A percentile compares a stretch with the other conserved stretches of the same genome.
Evolutionary conservation across 2,329 filamentous ascomycete genomes (phyloP).

Genomic region (Arthrinium puccinioides): DNA sequence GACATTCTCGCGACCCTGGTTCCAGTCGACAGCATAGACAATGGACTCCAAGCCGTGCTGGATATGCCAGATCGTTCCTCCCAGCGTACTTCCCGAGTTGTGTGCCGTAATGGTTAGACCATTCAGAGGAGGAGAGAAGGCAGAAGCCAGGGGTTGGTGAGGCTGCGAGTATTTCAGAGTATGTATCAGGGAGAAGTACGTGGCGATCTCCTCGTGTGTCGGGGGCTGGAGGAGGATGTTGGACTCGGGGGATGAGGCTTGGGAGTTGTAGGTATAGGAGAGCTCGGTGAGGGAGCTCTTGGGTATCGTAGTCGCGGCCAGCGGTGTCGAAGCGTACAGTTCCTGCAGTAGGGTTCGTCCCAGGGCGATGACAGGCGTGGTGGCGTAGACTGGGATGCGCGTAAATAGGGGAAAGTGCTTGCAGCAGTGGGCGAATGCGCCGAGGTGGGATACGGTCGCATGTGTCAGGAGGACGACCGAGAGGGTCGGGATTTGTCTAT

Average conservation of each 20-base stretch:
- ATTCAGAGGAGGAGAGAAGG: constrained; percentile 82
- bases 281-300: constrained; percentile 62
- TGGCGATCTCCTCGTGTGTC: constrained; percentile 79
- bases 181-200: constrained; percentile 85
- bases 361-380: constrained; percentile 84
- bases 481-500: constrained; percentile 79
- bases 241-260: constrained; percentile 39
- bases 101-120: constrained; percentile 94
- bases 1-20: constrained; percentile 93
- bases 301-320: constrained; percentile 80
- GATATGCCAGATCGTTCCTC: constrained; percentile 98
- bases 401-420: constrained; percentile 90
- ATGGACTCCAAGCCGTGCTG: constrained; percentile 95
- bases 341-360: constrained; percentile 88
- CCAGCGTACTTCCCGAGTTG: constrained; percentile 90
- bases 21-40: constrained; percentile 97
- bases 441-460: constrained; percentile 83
- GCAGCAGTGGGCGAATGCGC: constrained; percentile 93
- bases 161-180: constrained; percentile 95
- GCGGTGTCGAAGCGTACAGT: constrained; percentile 80
- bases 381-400: constrained; percentile 90
- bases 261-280: constrained; percentile 42
- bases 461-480: constrained; percentile 93
- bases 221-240: constrained; percentile 63
- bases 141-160: constrained; percentile 79